Percentiles rank a stretch among this genome's conserved stretches.
Evolutionary conservation across 805 yeast species (phyloP).

Genomic region (Saccharomyces kudriavzevii): DNA sequence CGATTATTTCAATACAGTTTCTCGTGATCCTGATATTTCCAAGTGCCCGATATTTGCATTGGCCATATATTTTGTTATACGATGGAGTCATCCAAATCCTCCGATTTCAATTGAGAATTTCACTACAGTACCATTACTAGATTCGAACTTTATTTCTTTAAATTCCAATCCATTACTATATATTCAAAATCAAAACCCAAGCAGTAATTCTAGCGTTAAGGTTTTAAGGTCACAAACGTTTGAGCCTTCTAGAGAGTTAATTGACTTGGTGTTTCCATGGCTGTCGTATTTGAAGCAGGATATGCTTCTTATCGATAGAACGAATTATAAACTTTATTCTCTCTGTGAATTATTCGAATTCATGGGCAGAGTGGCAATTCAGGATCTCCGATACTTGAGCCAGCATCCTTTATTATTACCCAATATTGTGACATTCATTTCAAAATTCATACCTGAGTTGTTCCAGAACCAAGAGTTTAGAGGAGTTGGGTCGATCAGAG

Average conservation of each 20-base stretch:
- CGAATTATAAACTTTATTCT: constrained; percentile 28
- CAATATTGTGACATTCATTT: constrained; percentile 22
- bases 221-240: constrained; percentile 16
- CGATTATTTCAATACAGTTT: constrained; percentile 28
- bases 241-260: constrained; percentile 20
- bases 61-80: constrained; percentile 27
- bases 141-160: constrained; percentile 13
- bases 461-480: constrained; percentile 19
- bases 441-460: constrained; percentile 26
- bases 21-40: constrained; percentile 27
- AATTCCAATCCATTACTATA: constrained; percentile 5
- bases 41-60: constrained; percentile 29
- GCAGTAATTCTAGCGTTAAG: constrained; percentile 4
- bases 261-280: constrained; percentile 28
- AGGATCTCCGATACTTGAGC: constrained; percentile 25
- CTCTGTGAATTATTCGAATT: constrained; percentile 29
- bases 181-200: constrained; percentile 7
- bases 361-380: constrained; percentile 23
- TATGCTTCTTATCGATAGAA: constrained; percentile 21
- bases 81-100: constrained; percentile 24
- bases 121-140: constrained; percentile 17
- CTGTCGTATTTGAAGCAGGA: constrained; percentile 23
- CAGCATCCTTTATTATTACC: constrained; percentile 20
- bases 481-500: neutral
- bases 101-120: constrained; percentile 20